A percentile compares a stretch with the other conserved stretches of the same genome.
Conservation (phyloP, 1,284 basidiomycete species). For the Athelia psychrophila region DNA sequence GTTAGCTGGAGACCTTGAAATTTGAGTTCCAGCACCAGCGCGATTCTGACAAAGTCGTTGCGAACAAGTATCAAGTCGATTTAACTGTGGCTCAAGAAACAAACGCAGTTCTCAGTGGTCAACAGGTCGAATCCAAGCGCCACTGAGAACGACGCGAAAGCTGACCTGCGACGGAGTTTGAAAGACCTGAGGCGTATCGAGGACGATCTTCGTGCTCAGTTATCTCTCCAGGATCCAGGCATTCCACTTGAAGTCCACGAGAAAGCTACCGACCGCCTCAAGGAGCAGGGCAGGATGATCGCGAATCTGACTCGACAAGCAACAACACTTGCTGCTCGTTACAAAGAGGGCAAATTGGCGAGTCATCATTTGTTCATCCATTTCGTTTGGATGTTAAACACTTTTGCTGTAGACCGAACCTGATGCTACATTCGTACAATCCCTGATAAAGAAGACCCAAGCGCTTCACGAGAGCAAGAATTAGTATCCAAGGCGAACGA, state of each 20-base stretch:
- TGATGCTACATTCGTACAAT: neutral
- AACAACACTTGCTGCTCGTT: neutral
- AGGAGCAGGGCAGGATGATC: neutral
- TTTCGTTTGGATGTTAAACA: neutral
- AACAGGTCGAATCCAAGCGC: neutral
- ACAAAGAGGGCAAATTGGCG: neutral
- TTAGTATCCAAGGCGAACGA: neutral
- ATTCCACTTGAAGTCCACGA: neutral
- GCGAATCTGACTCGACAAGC: neutral
- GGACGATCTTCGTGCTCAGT: neutral
- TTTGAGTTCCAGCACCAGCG: too few relatives aligned
- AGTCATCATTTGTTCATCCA: neutral
- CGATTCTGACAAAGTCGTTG: too few relatives aligned
- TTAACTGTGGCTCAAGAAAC: neutral
- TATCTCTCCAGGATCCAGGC: neutral
- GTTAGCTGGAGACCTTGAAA: neutral
- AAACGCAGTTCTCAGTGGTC: neutral
- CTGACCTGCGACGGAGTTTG: neutral
- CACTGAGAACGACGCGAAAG: neutral
- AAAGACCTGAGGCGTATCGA: neutral
- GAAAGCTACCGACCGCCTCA: neutral
- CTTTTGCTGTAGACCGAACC: neutral
- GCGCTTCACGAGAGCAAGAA: neutral
- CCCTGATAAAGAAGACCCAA: conserved; percentile 1
- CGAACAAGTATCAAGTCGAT: neutral